Evolutionary conservation across 352 stramenopile species (phyloP), one percentile per base, ranked within the genome.

Genomic region (Phytophthora constricta): DNA sequence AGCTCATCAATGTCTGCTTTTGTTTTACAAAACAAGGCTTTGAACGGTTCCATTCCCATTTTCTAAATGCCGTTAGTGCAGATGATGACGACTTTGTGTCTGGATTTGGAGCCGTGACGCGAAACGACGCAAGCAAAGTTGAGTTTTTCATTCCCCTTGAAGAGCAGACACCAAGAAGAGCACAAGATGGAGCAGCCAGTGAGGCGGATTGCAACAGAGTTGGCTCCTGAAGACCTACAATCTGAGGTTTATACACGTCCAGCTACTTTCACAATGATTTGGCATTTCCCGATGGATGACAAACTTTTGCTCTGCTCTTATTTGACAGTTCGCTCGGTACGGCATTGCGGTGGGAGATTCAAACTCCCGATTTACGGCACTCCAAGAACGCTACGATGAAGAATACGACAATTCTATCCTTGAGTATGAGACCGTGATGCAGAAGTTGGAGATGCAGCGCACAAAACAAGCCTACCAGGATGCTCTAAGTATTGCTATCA

Each of bases 361-460:
- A 13, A 65, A 65, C 13, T 61, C 69, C 26, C 83, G 82, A 13
- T 65, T 89, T 43, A 31, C 60, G 28, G 62, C 76, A 14, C 69
- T 92, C 20, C 84, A 92, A 57, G 70, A 74, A 17, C 77, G 65
- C 49, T 92, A 90, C 61, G 77, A 90, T 42, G 77, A 90, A 28
- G 84, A 92, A 58, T 91, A 82, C 41, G 76, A 87, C 4, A 49
- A 62, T 11, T 69, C 46, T 0, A 51, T 65, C 20, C 47, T 46
- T 10, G 82, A 88, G 42, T 77, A 80, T 41, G 79, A 87, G 5
- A 62, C 65, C 31, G 77, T 69, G 25, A 27, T 74, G 28, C 70
- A 75, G n/a, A 70, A 72, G 4, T 55, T 78, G 3, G 66, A 84
- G 42, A 70, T 86, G 22, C 68, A 83, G 61, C 76, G 80, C 41